Conservation (phyloP, 2,329 filamentous ascomycete genomes). For the Coniochaeta ligniaria region DNA sequence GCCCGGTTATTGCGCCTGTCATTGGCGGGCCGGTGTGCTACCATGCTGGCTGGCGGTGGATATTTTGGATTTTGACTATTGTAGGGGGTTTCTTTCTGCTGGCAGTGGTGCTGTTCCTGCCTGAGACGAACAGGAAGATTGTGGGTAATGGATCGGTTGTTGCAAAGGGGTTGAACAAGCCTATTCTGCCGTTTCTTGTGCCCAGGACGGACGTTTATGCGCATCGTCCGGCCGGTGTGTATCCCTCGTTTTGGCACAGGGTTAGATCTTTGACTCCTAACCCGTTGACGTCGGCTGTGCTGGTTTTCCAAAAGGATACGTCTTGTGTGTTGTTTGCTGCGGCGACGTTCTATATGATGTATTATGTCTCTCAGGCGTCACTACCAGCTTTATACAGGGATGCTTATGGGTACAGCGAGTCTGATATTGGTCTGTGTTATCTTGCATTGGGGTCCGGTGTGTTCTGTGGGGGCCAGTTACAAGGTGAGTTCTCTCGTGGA, state of each 20-base stretch:
- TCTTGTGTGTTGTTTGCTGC: background rate
- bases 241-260: background rate
- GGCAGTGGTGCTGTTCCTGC: constrained; percentile 44
- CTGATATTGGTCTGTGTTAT: background rate
- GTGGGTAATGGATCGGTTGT: constrained; percentile 39
- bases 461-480: constrained; percentile 7
- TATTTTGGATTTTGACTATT: constrained; percentile 56
- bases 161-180: background rate
- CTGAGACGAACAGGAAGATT: constrained; percentile 44
- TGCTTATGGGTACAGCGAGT: background rate
- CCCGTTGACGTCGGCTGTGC: background rate
- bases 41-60: constrained; percentile 40
- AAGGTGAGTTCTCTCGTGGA: background rate
- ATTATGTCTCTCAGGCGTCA: background rate
- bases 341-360: background rate
- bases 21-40: constrained; percentile 2
- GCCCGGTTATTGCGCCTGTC: constrained; percentile 13
- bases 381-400: background rate
- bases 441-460: background rate
- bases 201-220: background rate
- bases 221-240: too few relatives aligned
- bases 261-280: background rate
- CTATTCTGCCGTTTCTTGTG: background rate
- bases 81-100: constrained; percentile 28
- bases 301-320: background rate